Conservation (phyloP, 169 alveolate genomes). For the Neospora caninum region DNA sequence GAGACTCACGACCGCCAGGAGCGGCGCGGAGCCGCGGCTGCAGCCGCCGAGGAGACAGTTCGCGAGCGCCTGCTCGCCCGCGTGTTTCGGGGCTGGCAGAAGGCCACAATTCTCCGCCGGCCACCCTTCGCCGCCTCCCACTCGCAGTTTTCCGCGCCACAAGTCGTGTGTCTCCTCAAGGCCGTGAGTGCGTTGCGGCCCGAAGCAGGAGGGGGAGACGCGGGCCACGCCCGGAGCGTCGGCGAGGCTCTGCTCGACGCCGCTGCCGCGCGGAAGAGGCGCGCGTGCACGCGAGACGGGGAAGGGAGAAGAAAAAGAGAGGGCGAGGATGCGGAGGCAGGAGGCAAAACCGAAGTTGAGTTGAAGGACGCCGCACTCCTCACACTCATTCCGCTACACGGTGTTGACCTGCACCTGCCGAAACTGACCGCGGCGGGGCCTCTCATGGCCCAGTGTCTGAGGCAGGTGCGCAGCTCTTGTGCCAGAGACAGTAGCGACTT, state of each 20-base stretch:
- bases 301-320: neutral
- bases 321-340: neutral
- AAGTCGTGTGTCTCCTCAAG: neutral
- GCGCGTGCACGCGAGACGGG: neutral
- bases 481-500: no score
- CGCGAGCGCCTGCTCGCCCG: constrained; percentile 1
- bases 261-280: neutral
- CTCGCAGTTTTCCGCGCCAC: neutral
- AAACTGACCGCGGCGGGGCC: neutral
- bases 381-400: neutral
- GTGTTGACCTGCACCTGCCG: neutral
- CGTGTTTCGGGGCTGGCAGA: constrained; percentile 30
- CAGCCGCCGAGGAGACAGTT: neutral
- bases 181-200: neutral
- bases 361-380: neutral
- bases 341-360: neutral
- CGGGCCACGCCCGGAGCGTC: neutral
- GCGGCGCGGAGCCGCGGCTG: neutral
- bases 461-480: neutral
- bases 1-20: neutral
- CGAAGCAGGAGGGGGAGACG: neutral
- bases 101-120: neutral
- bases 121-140: neutral
- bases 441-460: neutral
- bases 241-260: neutral